Evolutionary conservation across 2,329 filamentous ascomycete genomes (phyloP).

Genomic region (Leptodontidium sp.): DNA sequence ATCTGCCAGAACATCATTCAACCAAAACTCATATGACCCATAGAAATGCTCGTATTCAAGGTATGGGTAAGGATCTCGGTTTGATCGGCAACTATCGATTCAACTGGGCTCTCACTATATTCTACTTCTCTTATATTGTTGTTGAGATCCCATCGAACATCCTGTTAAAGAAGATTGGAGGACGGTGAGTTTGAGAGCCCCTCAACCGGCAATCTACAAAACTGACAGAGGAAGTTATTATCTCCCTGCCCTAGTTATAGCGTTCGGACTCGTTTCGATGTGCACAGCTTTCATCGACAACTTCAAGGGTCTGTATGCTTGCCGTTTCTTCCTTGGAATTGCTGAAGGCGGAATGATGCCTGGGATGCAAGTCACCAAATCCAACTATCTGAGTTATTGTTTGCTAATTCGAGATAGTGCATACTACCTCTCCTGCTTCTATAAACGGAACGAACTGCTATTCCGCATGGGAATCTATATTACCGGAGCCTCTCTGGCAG

Average conservation of each 20-base stretch:
- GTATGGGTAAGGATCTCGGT: conserved; percentile 67
- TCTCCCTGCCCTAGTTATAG: conserved; percentile 51
- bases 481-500: conserved; percentile 81
- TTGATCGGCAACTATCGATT: conserved; percentile 56
- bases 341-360: conserved; percentile 61
- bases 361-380: conserved; percentile 17
- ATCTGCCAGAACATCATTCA: neutral
- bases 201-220: conserved; percentile 47
- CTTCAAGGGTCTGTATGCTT: conserved; percentile 52
- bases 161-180: conserved; percentile 38
- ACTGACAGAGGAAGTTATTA: conserved; percentile 48
- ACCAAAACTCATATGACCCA: neutral
- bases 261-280: conserved; percentile 56
- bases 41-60: conserved; percentile 66
- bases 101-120: conserved; percentile 66
- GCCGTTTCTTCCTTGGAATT: conserved; percentile 57
- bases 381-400: neutral
- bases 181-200: conserved; percentile 40
- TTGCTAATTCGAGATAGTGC: conserved; percentile 9
- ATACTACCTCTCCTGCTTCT: conserved; percentile 70
- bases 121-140: conserved; percentile 67
- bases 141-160: conserved; percentile 61
- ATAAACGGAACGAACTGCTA: conserved; percentile 74
- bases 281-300: conserved; percentile 55
- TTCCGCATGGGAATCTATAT: conserved; percentile 87